Conservation (phyloP, 805 yeast genomes). For the Suhomyces sp. region DNA sequence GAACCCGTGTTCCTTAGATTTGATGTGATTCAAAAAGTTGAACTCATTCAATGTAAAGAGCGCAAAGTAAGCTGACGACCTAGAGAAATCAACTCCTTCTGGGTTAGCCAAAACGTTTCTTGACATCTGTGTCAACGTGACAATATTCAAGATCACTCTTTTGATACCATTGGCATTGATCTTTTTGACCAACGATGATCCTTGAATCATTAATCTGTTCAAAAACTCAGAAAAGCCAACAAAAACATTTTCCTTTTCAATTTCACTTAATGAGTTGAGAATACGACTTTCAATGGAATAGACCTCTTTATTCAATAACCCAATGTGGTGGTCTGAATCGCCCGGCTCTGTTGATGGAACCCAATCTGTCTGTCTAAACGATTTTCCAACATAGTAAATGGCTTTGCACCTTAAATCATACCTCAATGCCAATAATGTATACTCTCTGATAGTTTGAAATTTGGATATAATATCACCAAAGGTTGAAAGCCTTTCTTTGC, state of each 20-base stretch:
- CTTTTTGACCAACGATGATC: conserved; percentile 48
- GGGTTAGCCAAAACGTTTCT: conserved; percentile 55
- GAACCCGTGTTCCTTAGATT: conserved; percentile 34
- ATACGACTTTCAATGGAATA: conserved; percentile 46
- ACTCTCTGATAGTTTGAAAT: conserved; percentile 36
- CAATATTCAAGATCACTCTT: conserved; percentile 57
- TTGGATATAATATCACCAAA: conserved; percentile 37
- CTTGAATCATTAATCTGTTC: conserved; percentile 51
- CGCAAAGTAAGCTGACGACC: conserved; percentile 57
- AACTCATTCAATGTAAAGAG: conserved; percentile 51
- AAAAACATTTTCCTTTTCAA: conserved; percentile 31
- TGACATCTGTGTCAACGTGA: conserved; percentile 68
- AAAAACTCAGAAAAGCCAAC: conserved; percentile 52
- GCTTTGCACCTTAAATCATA: conserved; percentile 57
- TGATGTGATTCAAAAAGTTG: conserved; percentile 41
- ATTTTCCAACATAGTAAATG: conserved; percentile 50
- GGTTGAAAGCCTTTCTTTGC: conserved; percentile 25
- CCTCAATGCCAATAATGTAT: conserved; percentile 49
- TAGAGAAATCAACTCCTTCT: conserved; percentile 51
- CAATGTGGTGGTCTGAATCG: conserved; percentile 57
- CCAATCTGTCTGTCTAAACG: conserved; percentile 52
- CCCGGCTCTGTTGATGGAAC: conserved; percentile 52
- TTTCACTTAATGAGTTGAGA: conserved; percentile 29
- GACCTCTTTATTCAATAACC: conserved; percentile 49
- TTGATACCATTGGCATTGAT: conserved; percentile 61